These are phyloP conservation scores for Polychaeton citri DNA, from an alignment of 2,329 filamentous ascomycete species.

Conservation along the genomic window DNA sequence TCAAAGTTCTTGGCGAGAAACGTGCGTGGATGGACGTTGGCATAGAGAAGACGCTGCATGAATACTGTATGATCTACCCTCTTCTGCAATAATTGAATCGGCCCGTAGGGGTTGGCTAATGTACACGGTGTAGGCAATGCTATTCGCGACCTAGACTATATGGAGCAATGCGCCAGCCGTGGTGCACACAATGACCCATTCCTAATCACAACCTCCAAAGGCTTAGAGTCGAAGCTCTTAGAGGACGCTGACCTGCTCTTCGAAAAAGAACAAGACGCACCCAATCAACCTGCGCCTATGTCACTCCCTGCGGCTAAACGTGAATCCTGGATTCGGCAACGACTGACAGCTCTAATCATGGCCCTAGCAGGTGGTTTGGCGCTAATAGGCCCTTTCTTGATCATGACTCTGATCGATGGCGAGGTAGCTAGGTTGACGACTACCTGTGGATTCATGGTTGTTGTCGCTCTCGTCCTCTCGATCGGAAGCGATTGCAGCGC, in stretches of 20 bases:
- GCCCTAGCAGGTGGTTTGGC: constrained; percentile 6
- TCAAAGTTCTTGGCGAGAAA: constrained; percentile 9
- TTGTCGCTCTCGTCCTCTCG: constrained; percentile 4
- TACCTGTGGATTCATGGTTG: constrained; percentile 5
- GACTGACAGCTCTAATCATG: constrained; percentile 5
- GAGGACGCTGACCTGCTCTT: constrained; percentile 9
- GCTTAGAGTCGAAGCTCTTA: constrained; percentile 8
- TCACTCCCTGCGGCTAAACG: background rate
- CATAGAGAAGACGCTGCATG: constrained; percentile 10
- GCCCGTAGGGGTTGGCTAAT: no score
- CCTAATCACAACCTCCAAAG: constrained; percentile 8
- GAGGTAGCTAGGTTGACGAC: constrained; percentile 3
- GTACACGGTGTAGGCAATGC: constrained; percentile 8
- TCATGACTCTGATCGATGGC: constrained; percentile 5
- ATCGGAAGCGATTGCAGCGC: constrained; percentile 4
- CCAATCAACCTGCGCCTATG: background rate
- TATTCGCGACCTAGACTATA: constrained; percentile 11
- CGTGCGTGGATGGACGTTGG: constrained; percentile 13
- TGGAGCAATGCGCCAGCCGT: constrained; percentile 4
- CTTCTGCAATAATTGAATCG: no score
- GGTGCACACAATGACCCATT: constrained; percentile 7
- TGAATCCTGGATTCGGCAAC: constrained; percentile 1
- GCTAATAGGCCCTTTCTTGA: constrained; percentile 5
- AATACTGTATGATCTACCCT: constrained; percentile 7
- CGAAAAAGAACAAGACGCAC: background rate